Evolutionary conservation across 371 early-diverging fungal species (phyloP).

Genomic region (Mortierella sp.): DNA sequence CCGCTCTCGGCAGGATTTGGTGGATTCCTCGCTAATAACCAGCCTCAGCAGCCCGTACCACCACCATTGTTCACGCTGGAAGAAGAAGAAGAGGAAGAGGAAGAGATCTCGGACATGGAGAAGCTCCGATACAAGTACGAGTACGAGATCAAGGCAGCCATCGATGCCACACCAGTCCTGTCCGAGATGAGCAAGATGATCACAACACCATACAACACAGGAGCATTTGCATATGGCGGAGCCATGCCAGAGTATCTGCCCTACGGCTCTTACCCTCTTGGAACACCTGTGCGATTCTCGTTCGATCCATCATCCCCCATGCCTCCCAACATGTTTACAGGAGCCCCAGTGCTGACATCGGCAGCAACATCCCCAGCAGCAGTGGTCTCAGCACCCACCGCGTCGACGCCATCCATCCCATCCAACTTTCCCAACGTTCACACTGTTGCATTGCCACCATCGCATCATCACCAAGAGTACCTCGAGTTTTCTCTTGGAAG

Average conservation of each 20-base stretch:
- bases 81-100: slow-evolving; percentile 46
- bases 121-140: slow-evolving; percentile 51
- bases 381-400: too few species aligned
- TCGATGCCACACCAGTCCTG: slow-evolving; percentile 42
- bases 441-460: slow-evolving; percentile 42
- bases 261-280: slow-evolving; percentile 30
- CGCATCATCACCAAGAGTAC: slow-evolving; percentile 53
- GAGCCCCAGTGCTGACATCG: slow-evolving; percentile 17
- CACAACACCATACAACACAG: slow-evolving; percentile 31
- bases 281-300: slow-evolving; percentile 29
- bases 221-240: slow-evolving; percentile 30
- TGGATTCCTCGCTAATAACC: slow-evolving; percentile 29
- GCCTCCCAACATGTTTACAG: slow-evolving; percentile 20
- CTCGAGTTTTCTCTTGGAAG: slow-evolving; percentile 46
- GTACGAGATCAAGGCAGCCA: slow-evolving; percentile 51
- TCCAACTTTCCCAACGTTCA: slow-evolving; percentile 36
- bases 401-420: too few species aligned
- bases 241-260: slow-evolving; percentile 26
- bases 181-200: slow-evolving; percentile 40
- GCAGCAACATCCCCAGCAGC: slow-evolving; percentile 8
- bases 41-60: slow-evolving; percentile 29
- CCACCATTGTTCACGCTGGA: slow-evolving; percentile 50
- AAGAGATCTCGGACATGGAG: slow-evolving; percentile 49
- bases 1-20: slow-evolving; percentile 46
- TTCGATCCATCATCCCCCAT: slow-evolving; percentile 22